Evolutionary conservation across 228 moss, liverwort and hornwort genomes (phyloP).

Genomic region (Sphagnum magellanicum): DNA sequence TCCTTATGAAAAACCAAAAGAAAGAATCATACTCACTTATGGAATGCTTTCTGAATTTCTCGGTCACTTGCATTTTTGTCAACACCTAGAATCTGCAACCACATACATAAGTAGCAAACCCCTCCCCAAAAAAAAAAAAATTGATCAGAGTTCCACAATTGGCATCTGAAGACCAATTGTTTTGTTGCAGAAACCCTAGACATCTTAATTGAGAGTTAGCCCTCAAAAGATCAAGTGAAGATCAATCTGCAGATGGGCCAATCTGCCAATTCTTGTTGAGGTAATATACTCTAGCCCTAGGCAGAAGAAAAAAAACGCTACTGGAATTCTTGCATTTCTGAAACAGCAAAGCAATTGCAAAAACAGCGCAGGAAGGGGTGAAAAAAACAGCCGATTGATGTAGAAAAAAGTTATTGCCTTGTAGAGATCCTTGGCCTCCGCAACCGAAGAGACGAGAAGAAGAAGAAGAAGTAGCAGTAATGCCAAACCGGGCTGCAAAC

Average conservation of each 20-base stretch:
- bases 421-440: constrained; percentile 64
- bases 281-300: background rate
- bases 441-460: constrained; percentile 23
- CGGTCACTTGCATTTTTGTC: constrained; percentile 73
- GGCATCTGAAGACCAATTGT: too few species aligned
- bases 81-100: constrained; percentile 70
- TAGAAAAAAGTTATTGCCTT: constrained; percentile 31
- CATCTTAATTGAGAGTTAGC: too few species aligned
- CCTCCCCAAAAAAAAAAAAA: too few species aligned
- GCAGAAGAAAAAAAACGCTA: background rate
- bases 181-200: too few species aligned
- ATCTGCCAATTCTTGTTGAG: background rate
- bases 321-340: too few species aligned
- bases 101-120: background rate
- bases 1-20: background rate
- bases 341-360: background rate
- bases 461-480: constrained; percentile 10
- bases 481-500: constrained; percentile 7
- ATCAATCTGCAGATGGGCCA: background rate
- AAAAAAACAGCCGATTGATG: background rate
- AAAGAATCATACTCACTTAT: constrained; percentile 51
- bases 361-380: too few species aligned
- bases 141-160: too few species aligned
- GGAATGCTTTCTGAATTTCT: constrained; percentile 90
- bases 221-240: background rate